phyloP scores from a whole-genome alignment of 176 grass and related monocot genomes.

The Alloteropsis semialata region DNA sequence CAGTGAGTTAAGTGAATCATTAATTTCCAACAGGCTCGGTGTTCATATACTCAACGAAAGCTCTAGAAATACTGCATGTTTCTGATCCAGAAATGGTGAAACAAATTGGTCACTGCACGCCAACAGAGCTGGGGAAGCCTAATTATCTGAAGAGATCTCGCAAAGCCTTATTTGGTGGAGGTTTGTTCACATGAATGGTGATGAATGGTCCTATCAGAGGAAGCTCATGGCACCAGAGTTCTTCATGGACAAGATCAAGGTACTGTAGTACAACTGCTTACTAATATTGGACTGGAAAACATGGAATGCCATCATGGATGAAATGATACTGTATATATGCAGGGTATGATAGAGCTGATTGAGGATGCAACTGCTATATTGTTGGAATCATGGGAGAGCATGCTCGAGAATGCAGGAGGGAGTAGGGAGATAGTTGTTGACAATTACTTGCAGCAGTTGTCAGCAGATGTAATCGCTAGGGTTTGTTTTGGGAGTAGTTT shows the following conservation, averaged over 20 bases:
- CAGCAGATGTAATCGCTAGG: slow-evolving; percentile 64
- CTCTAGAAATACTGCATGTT: slow-evolving; percentile 52
- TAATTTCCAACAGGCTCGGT: slow-evolving; percentile 40
- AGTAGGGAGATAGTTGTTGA: slow-evolving; percentile 63
- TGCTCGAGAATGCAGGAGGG: slow-evolving; percentile 32
- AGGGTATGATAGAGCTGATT: slow-evolving; percentile 58
- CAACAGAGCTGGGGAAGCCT: slow-evolving; percentile 60
- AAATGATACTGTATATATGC: background rate
- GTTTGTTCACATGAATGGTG: slow-evolving; percentile 55
- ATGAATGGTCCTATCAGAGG: slow-evolving; percentile 62
- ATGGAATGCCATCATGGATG: background rate
- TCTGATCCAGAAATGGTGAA: slow-evolving; percentile 62
- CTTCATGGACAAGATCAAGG: slow-evolving; percentile 85
- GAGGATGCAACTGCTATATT: slow-evolving; percentile 43
- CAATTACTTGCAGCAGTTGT: slow-evolving; percentile 57
- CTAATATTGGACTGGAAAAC: slow-evolving; percentile 27
- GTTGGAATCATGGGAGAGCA: slow-evolving; percentile 52
- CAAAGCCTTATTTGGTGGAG: slow-evolving; percentile 52
- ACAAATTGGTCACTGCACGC: slow-evolving; percentile 43
- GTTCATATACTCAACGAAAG: slow-evolving; percentile 65
- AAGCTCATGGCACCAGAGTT: slow-evolving; percentile 66
- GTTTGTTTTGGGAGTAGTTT: slow-evolving; percentile 78
- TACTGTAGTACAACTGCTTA: background rate
- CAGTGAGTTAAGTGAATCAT: background rate
- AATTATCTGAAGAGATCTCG: slow-evolving; percentile 54